Conservation (phyloP, 352 stramenopile species). For the Phytophthora sojae region DNA sequence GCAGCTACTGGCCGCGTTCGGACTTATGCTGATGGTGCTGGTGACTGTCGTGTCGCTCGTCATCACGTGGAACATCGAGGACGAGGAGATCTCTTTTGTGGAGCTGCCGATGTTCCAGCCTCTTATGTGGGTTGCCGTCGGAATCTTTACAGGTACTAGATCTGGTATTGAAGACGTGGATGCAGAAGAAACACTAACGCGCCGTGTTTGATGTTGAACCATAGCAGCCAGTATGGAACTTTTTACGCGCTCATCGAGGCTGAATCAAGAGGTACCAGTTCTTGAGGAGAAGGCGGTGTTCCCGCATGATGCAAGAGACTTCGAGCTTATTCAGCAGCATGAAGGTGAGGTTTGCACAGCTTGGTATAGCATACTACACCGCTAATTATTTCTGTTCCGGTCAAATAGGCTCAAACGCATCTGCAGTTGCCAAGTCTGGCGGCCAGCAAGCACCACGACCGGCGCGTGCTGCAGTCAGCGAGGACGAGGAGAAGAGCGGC, state of each 20-base stretch:
- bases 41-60: constrained; percentile 68
- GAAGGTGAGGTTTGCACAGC: constrained; percentile 28
- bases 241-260: constrained; percentile 35
- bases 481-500: constrained; percentile 49
- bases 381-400: background rate
- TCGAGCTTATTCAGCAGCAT: constrained; percentile 63
- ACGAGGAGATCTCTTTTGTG: constrained; percentile 39
- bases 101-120: constrained; percentile 83
- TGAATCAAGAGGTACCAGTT: constrained; percentile 42
- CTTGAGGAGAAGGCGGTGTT: constrained; percentile 69
- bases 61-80: constrained; percentile 63
- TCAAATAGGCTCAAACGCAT: background rate
- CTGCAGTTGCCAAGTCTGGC: background rate
- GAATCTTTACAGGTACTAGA: constrained; percentile 71
- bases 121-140: constrained; percentile 82
- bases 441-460: background rate
- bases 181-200: constrained; percentile 4
- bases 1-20: constrained; percentile 76
- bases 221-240: constrained; percentile 62
- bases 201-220: constrained; percentile 12
- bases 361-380: background rate
- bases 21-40: constrained; percentile 72
- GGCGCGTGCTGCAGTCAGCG: constrained; percentile 3
- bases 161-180: background rate
- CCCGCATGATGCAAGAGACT: constrained; percentile 59